phyloP scores from a whole-genome alignment of 2,329 filamentous ascomycete species.

The Phoma herbarum region DNA sequence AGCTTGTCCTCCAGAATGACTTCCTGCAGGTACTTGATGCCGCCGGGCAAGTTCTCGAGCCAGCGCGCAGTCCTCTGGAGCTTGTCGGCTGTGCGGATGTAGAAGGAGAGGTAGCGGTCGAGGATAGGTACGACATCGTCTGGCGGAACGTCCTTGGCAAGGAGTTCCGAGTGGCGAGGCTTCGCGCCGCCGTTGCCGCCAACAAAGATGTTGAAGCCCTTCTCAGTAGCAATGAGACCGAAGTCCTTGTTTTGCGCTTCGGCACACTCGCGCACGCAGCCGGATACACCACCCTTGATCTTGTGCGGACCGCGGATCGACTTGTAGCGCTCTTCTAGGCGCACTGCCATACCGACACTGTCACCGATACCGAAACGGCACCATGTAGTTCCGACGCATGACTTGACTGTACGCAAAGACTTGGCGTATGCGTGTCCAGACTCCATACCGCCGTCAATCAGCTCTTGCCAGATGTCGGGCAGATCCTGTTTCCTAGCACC shows the following conservation, averaged over 20 bases:
- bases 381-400: slow-evolving; percentile 91
- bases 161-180: slow-evolving; percentile 80
- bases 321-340: slow-evolving; percentile 90
- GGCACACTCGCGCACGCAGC: slow-evolving; percentile 91
- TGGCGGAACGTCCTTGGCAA: slow-evolving; percentile 85
- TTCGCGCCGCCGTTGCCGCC: slow-evolving; percentile 89
- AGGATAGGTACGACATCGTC: slow-evolving; percentile 84
- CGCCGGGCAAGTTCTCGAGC: slow-evolving; percentile 84
- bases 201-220: slow-evolving; percentile 92
- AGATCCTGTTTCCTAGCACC: slow-evolving; percentile 89
- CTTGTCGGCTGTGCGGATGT: slow-evolving; percentile 90
- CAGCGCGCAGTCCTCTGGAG: slow-evolving; percentile 88
- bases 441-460: slow-evolving; percentile 87
- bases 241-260: slow-evolving; percentile 96
- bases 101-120: slow-evolving; percentile 91
- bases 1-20: slow-evolving; percentile 87
- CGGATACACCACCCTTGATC: slow-evolving; percentile 88
- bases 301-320: slow-evolving; percentile 89
- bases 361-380: slow-evolving; percentile 89
- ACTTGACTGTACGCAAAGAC: slow-evolving; percentile 87
- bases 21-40: slow-evolving; percentile 81
- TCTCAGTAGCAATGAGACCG: slow-evolving; percentile 89
- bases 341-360: slow-evolving; percentile 88
- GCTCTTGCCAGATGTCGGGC: slow-evolving; percentile 78
- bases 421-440: slow-evolving; percentile 92